Percentiles rank a stretch among this genome's conserved stretches.
phyloP scores from a whole-genome alignment of 2,329 filamentous ascomycete species.

The Arthrinium puccinioides region DNA sequence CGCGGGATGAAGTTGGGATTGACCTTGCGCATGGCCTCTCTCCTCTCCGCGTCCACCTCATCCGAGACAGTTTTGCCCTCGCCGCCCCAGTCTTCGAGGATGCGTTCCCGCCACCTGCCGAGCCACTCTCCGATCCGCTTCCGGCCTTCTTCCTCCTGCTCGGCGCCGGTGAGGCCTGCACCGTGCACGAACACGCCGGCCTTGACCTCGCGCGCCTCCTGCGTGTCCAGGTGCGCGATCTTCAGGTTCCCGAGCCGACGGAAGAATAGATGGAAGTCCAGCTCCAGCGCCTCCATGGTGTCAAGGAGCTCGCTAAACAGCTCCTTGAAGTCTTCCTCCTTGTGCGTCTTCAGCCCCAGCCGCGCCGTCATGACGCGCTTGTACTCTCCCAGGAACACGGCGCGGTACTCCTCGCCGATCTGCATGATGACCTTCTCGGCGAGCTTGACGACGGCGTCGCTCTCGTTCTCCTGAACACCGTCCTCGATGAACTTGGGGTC shows the following conservation, averaged over 20 bases:
- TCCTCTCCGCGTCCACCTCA: constrained; percentile 53
- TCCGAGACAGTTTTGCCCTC: constrained; percentile 24
- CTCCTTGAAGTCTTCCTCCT: constrained; percentile 68
- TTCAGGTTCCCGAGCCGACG: constrained; percentile 63
- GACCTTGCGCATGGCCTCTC: constrained; percentile 69
- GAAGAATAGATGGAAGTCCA: constrained; percentile 96
- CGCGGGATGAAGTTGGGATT: constrained; percentile 93
- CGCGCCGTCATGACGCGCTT: constrained; percentile 74
- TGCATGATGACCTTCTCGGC: constrained; percentile 80
- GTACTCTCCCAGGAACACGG: constrained; percentile 84
- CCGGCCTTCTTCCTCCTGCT: constrained; percentile 55
- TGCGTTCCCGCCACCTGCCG: constrained; percentile 63
- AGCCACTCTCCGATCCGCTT: constrained; percentile 72
- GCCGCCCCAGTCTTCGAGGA: constrained; percentile 67
- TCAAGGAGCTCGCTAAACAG: constrained; percentile 81
- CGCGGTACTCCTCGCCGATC: constrained; percentile 79
- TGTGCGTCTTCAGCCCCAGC: constrained; percentile 64
- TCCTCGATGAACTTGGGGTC: constrained; percentile 61
- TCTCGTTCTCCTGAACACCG: constrained; percentile 63
- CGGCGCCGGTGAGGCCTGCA: constrained; percentile 55
- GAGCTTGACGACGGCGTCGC: constrained; percentile 63
- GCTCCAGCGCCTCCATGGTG: constrained; percentile 68
- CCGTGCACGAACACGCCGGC: constrained; percentile 74
- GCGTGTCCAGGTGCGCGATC: constrained; percentile 55
- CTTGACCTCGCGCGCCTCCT: constrained; percentile 53